Base-by-base conservation (phyloP, 2,329 filamentous ascomycete genomes). In the Zasmidium citrigriseum region DNA sequence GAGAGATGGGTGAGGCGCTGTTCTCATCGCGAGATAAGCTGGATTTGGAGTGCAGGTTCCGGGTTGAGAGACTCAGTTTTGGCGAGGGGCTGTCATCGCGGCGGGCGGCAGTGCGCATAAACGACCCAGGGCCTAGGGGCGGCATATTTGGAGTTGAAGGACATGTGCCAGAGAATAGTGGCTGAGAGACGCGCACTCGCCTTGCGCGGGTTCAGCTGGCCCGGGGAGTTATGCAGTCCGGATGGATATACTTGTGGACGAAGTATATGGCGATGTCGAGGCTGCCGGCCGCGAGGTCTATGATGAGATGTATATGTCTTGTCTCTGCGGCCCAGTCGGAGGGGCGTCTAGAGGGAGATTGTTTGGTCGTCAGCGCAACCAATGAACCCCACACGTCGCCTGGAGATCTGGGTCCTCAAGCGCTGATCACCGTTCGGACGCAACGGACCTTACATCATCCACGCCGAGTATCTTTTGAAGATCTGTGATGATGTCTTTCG, bases 31-130 rank as follows among this genome's bases (percentile, higher is more conserved):
- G 34, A 21, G 55, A 55, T 25, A 58, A 54, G 49, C 38, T 56
- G 20, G 58, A 57, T 48, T 54, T 52, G 18, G 56, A 57, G 27
- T 57, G 57, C 29, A 63, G 45, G 44, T 55, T 62, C 18, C 54
- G 56, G 14, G 58, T 61, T 2, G 60, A 58, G 45, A 63, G 54
- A 14, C 54, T 59, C 52, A 60, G 54, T 34, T 63, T 58, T 38
- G 46, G 22, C 25, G 46, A 4, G 7, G 46, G 16, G 11, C 22
- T 27, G 46, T 25, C 22, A 24, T 58, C 63, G 63, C 58, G 62
- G 63, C 61, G 64, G 46, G 58, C 63, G 56, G 64, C 59, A 56
- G 58, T 63, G 58, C 55, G 54, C 48, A 53, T 48, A 53, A 34
- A 38, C 25, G 48, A 46, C 22, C 14, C 55, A 10, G 48, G n/a